Evolutionary conservation across 805 yeast genomes (phyloP), one percentile per base, ranked within the genome.

Genomic region (Diddensiella santjacobensis): DNA sequence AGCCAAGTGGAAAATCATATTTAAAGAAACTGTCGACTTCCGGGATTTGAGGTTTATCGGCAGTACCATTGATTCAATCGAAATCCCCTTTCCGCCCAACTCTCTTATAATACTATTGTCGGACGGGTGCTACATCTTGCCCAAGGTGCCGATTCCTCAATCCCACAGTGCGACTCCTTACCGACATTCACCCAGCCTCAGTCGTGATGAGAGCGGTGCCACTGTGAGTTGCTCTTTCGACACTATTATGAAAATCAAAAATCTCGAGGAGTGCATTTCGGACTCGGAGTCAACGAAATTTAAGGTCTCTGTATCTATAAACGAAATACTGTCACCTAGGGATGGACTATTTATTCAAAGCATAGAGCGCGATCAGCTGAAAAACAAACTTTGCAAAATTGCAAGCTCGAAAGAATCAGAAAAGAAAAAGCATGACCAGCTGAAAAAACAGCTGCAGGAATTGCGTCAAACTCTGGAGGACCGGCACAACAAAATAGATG

Each of bases 211-310:
- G 18, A 29, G 31, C 48, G 17, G 36, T 38, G 29, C 42, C 15
- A 41, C 30, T 18, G n/a, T 39, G n/a, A 52, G 48, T n/a, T 51
- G 58, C 11, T 51, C 58, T 3, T 65, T 52, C 50, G 60, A 66
- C 23, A 47, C 48, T 17, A 52, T 65, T 1, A 58, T 61, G 47
- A 63, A 61, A 24, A 43, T 66, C 5, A 53, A 59, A 50, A 58
- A 61, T 8, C 52, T 66, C 5, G 59, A 64, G 47, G 56, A 56
- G 18, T 59, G 65, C 24, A 51, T 60, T 1, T 55, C 51, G 19
- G 69, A 66, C 45, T 56, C 63, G 40, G 55, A 53, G 39, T 43
- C 29, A 30, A 56, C 66, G 2, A 54, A 55, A 1, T 24, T 19
- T 3, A 33, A 39, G 10, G 49, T 63, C 20, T 19, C 42, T 10